Percentiles rank a stretch among this genome's conserved stretches.
Evolutionary conservation across 2,329 filamentous ascomycete genomes (phyloP).

Genomic region (Beauveria caledonica): DNA sequence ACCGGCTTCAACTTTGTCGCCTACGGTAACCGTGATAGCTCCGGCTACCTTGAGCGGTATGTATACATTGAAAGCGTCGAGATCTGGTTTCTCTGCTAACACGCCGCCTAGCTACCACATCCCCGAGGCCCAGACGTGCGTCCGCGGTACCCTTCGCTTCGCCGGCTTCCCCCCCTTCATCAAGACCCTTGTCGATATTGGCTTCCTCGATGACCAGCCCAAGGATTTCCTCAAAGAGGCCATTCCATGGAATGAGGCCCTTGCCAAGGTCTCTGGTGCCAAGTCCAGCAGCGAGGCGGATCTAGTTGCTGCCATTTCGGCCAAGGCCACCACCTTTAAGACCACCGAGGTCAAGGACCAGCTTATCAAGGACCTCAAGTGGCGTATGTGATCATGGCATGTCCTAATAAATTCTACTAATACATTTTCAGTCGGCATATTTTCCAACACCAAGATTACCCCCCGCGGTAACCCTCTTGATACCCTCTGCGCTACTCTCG

Average conservation of each 20-base stretch:
- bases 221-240: conserved; percentile 57
- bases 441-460: conserved; percentile 60
- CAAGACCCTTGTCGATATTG: conserved; percentile 77
- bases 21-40: conserved; percentile 89
- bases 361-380: conserved; percentile 8
- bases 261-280: conserved; percentile 66
- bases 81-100: not conserved
- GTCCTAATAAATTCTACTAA: not conserved
- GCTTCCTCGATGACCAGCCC: conserved; percentile 71
- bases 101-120: conserved; percentile 56
- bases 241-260: conserved; percentile 77
- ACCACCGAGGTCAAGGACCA: conserved; percentile 52
- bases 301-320: conserved; percentile 62
- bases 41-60: conserved; percentile 67
- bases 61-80: not conserved
- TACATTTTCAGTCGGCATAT: conserved; percentile 40
- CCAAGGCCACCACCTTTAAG: conserved; percentile 63
- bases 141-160: conserved; percentile 77
- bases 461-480: conserved; percentile 76
- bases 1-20: conserved; percentile 75
- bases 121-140: conserved; percentile 82
- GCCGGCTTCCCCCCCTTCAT: conserved; percentile 87
- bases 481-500: conserved; percentile 80
- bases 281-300: conserved; percentile 58
- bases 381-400: not conserved